These are phyloP conservation scores for Trichocladium uniseriatum DNA, from an alignment of 495 filamentous ascomycete genomes.

Conservation along the genomic window DNA sequence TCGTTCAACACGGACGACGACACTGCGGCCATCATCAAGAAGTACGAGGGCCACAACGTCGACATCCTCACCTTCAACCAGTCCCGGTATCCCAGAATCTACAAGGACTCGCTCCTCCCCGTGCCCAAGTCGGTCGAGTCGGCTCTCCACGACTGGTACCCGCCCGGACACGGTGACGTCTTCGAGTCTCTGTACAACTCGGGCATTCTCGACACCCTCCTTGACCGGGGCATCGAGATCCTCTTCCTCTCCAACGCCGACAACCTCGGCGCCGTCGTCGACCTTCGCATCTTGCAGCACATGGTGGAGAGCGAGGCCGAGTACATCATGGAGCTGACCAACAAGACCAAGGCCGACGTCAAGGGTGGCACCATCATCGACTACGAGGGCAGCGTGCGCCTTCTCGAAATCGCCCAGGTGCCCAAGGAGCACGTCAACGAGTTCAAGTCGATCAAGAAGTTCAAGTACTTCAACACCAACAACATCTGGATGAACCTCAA, in stretches of 20 bases:
- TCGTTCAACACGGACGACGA: conserved; percentile 99
- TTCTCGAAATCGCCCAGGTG: conserved; percentile 98
- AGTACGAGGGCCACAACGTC: conserved; percentile 99
- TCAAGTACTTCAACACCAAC: conserved; percentile 99
- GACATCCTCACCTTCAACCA: conserved; percentile 99
- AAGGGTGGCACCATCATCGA: conserved; percentile 99
- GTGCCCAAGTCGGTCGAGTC: conserved; percentile 87
- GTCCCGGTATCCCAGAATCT: conserved; percentile 92
- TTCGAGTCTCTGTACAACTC: conserved; percentile 99
- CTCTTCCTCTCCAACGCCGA: conserved; percentile 99
- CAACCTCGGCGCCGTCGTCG: conserved; percentile 95
- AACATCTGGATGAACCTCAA: conserved; percentile 99
- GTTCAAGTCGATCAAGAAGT: conserved; percentile 99
- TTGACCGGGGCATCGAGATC: conserved; percentile 89
- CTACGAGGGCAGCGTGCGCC: conserved; percentile 90
- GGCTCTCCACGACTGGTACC: conserved; percentile 94
- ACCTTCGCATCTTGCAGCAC: conserved; percentile 95
- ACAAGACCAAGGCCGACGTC: conserved; percentile 99
- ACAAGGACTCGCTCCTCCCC: conserved; percentile 95
- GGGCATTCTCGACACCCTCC: conserved; percentile 90
- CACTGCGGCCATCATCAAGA: conserved; percentile 99
- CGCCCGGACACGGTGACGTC: conserved; percentile 97
- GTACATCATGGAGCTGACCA: conserved; percentile 99
- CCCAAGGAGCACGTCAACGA: conserved; percentile 99
- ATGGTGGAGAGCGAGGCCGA: conserved; percentile 93